These are phyloP conservation scores for Eutrema salsugineum DNA, from an alignment of 441 rosid genomes.

Conservation along the genomic window DNA sequence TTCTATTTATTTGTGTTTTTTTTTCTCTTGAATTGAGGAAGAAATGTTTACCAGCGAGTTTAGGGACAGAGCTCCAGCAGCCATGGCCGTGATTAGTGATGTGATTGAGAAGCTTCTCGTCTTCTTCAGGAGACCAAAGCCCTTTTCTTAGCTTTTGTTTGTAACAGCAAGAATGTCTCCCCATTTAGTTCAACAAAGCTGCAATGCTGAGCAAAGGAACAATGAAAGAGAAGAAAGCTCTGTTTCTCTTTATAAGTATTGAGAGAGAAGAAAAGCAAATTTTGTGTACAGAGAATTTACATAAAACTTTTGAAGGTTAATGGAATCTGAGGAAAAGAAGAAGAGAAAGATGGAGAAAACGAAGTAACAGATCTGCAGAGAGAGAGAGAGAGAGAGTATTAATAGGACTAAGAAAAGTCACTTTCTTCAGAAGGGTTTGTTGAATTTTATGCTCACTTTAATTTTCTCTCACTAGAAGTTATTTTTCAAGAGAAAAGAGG, in stretches of 20 bases:
- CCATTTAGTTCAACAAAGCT: constrained; percentile 46
- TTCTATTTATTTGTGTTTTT: not conserved
- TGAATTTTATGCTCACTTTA: constrained; percentile 13
- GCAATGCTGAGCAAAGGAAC: constrained; percentile 7
- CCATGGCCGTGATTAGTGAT: constrained; percentile 83
- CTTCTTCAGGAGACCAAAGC: constrained; percentile 97
- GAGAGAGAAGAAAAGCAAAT: not conserved
- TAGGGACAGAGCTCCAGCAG: constrained; percentile 97
- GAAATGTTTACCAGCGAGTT: constrained; percentile 59
- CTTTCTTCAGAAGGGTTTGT: constrained; percentile 34
- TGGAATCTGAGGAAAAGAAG: constrained; percentile 16
- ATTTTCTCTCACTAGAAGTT: not conserved
- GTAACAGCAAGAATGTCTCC: constrained; percentile 84
- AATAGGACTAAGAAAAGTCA: constrained; percentile 41
- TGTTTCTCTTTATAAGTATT: not conserved
- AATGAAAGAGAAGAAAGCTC: constrained; percentile 9
- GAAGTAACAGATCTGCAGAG: constrained; percentile 36
- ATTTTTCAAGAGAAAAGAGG: not conserved
- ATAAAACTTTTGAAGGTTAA: constrained; percentile 15
- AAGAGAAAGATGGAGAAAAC: constrained; percentile 32
- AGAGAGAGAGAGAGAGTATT: constrained; percentile 41
- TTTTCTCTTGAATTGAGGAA: not conserved
- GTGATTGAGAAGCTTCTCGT: constrained; percentile 76
- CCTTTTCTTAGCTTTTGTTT: constrained; percentile 94
- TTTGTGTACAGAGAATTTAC: constrained; percentile 27